Percentiles rank a stretch among this genome's conserved stretches.
phyloP scores from a whole-genome alignment of 805 yeast species.

The Vanderwaltozyma yarrowii region DNA sequence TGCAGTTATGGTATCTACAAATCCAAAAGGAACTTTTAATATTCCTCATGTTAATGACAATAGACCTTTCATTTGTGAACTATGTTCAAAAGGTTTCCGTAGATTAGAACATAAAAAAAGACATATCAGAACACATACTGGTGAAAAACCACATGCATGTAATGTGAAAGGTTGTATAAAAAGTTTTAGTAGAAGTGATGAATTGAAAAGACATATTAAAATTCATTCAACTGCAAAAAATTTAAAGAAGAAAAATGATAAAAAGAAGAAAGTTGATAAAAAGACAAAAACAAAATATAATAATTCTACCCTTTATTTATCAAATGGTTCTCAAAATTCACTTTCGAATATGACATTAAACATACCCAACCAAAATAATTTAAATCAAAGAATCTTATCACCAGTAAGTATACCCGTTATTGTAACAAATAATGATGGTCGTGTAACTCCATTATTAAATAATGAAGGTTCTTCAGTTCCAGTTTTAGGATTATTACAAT shows the following conservation, averaged over 20 bases:
- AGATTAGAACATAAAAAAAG: constrained; percentile 86
- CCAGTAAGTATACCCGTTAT: neutral
- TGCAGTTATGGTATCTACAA: neutral
- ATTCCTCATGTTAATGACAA: constrained; percentile 9
- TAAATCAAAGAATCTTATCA: neutral
- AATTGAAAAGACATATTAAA: constrained; percentile 74
- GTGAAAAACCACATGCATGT: constrained; percentile 85
- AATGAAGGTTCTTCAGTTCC: neutral
- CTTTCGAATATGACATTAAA: neutral
- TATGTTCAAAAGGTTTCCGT: constrained; percentile 80
- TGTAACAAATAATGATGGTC: neutral
- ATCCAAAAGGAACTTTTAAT: neutral
- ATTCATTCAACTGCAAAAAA: constrained; percentile 40
- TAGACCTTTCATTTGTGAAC: constrained; percentile 76
- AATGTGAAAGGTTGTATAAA: constrained; percentile 76
- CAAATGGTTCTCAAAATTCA: neutral
- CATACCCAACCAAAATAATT: neutral
- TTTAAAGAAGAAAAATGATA: constrained; percentile 6
- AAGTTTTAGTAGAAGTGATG: constrained; percentile 72
- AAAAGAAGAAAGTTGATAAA: neutral
- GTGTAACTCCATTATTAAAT: neutral
- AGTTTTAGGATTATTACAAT: neutral
- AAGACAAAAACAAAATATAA: neutral
- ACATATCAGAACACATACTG: constrained; percentile 87
- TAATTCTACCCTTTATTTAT: neutral